Conservation (phyloP, 148 eudicot species). For the Amaranthus palmeri region DNA sequence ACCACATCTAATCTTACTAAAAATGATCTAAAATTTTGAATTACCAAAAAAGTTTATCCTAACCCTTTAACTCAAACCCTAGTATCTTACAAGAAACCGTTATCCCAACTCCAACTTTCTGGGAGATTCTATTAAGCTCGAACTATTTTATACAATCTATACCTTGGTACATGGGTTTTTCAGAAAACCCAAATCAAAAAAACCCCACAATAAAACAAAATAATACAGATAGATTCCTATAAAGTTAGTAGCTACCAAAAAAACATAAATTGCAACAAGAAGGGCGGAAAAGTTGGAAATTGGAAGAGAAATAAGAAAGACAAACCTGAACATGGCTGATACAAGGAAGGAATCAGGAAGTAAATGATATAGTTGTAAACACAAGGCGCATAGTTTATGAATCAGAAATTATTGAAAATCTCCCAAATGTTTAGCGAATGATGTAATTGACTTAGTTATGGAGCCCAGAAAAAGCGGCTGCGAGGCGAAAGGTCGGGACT, state of each 20-base stretch:
- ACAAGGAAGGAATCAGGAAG: neutral
- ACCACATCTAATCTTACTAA: neutral
- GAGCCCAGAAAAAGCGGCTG: neutral
- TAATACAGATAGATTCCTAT: neutral
- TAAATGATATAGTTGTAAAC: neutral
- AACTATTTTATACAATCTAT: neutral
- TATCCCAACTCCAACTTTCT: neutral
- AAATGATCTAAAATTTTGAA: neutral
- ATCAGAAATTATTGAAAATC: neutral
- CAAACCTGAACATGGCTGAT: slow-evolving; percentile 26
- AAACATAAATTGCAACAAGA: neutral
- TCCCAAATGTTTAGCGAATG: too few species aligned
- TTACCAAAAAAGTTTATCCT: neutral
- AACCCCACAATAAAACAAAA: neutral
- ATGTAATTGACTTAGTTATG: too few species aligned
- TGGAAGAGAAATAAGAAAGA: neutral
- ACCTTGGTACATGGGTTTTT: too few species aligned
- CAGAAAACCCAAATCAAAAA: neutral
- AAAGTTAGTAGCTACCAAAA: neutral
- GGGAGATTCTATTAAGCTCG: neutral
- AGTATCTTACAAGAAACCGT: neutral
- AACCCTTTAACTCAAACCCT: neutral
- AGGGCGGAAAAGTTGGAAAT: neutral
- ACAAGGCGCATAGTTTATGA: neutral
- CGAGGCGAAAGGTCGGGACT: neutral